phyloP scores from a whole-genome alignment of 306 rosid species.

The Fragaria ananassa region DNA sequence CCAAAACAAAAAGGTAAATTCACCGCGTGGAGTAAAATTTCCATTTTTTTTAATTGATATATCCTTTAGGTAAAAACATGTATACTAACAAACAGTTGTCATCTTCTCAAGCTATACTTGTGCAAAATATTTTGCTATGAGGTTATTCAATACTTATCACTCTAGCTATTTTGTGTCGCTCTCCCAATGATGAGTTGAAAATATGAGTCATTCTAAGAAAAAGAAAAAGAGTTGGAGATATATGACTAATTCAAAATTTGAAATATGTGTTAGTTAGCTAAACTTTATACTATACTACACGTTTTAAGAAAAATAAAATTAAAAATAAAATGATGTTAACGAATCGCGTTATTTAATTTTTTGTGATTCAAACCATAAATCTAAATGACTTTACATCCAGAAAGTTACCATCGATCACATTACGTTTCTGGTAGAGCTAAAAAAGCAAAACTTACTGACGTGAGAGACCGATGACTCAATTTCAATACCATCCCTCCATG shows the following conservation, averaged over 20 bases:
- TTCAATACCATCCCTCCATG: not conserved
- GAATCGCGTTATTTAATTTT: not conserved
- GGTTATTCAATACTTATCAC: not conserved
- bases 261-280: not conserved
- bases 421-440: too few species aligned
- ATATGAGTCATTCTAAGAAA: too few species aligned
- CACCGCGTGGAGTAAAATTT: not conserved
- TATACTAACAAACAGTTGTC: not conserved
- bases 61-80: not conserved
- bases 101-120: not conserved
- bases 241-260: not conserved
- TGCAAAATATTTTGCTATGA: not conserved
- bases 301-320: too few species aligned
- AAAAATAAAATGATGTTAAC: too few species aligned
- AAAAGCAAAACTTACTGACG: too few species aligned
- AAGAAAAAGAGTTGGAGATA: too few species aligned
- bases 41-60: not conserved
- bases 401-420: too few species aligned
- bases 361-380: not conserved
- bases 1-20: not conserved
- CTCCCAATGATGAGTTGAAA: not conserved
- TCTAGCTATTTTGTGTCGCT: not conserved
- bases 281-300: not conserved
- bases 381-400: not conserved
- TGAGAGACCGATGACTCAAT: not conserved